Conservation (phyloP, 768 basidiomycete genomes). For the Tricholoma saponaceum region DNA sequence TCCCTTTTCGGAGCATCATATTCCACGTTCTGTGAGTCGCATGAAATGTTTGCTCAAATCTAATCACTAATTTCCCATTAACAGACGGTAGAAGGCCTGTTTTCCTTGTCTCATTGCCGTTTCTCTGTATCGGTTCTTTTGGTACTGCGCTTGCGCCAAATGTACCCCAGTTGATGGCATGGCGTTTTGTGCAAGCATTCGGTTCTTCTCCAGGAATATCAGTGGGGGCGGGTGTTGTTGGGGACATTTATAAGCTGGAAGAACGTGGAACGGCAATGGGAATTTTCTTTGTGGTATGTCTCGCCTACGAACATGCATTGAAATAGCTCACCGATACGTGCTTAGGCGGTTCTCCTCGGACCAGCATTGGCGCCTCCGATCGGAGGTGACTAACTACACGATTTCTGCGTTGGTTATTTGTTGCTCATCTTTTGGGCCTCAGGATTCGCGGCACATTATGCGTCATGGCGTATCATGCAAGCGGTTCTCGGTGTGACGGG, state of each 20-base stretch:
- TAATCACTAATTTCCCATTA: neutral
- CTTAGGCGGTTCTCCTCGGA: constrained; percentile 50
- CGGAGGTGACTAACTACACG: constrained; percentile 36
- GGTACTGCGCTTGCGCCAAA: constrained; percentile 45
- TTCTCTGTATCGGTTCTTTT: constrained; percentile 53
- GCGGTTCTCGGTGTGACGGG: constrained; percentile 36
- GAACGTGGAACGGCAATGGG: constrained; percentile 44
- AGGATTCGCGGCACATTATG: constrained; percentile 53
- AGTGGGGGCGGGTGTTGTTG: constrained; percentile 51
- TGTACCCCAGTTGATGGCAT: constrained; percentile 47
- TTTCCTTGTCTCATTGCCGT: constrained; percentile 58
- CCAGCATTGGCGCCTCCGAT: constrained; percentile 57
- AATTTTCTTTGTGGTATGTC: constrained; percentile 30
- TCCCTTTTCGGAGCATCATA: constrained; percentile 30
- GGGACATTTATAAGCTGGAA: constrained; percentile 56
- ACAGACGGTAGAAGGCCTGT: constrained; percentile 58
- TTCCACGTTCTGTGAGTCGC: constrained; percentile 33
- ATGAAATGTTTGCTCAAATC: neutral
- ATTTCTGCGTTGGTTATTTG: neutral
- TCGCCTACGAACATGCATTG: neutral
- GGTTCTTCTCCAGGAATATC: constrained; percentile 53
- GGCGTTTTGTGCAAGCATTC: constrained; percentile 59
- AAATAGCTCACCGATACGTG: neutral
- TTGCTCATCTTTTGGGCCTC: neutral
- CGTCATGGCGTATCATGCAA: constrained; percentile 66